Percentiles rank a stretch among this genome's conserved stretches.
Conservation (phyloP, 441 rosid species). For the Biscutella laevigata region DNA sequence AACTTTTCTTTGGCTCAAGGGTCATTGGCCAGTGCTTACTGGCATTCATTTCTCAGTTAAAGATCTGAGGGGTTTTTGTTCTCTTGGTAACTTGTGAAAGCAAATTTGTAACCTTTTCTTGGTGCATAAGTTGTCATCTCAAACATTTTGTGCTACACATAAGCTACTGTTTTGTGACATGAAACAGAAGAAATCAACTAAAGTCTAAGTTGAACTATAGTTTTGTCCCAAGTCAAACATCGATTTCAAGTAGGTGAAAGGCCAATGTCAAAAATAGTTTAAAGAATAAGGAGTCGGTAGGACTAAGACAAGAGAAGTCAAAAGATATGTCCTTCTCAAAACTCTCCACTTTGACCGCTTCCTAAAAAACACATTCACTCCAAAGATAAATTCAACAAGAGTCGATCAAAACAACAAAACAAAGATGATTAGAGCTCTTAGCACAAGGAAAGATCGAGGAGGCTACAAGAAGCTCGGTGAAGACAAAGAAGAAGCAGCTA, state of each 20-base stretch:
- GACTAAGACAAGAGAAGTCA: conserved; percentile 24
- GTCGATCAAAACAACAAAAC: neutral
- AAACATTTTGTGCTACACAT: neutral
- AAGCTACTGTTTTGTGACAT: neutral
- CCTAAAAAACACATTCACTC: neutral
- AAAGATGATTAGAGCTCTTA: conserved; percentile 66
- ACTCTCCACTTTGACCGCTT: neutral
- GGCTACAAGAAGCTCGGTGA: conserved; percentile 44
- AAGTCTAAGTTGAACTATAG: neutral
- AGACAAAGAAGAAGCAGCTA: conserved; percentile 23
- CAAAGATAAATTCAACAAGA: too few species aligned
- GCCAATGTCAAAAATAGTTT: neutral
- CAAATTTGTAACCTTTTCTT: conserved; percentile 16
- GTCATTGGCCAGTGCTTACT: conserved; percentile 1
- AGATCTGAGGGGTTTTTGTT: conserved; percentile 13
- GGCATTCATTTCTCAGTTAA: conserved; percentile 19
- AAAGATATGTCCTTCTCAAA: conserved; percentile 22
- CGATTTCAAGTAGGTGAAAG: conserved; percentile 16
- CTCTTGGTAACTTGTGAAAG: conserved; percentile 8
- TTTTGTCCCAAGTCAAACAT: neutral
- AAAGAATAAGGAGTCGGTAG: conserved; percentile 7
- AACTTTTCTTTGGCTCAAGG: neutral
- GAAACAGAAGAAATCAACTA: conserved; percentile 21
- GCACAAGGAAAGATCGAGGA: conserved; percentile 37
- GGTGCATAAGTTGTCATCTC: neutral